Evolutionary conservation across 106 monocot species (phyloP).

Genomic region (Phalaenopsis equestris): DNA sequence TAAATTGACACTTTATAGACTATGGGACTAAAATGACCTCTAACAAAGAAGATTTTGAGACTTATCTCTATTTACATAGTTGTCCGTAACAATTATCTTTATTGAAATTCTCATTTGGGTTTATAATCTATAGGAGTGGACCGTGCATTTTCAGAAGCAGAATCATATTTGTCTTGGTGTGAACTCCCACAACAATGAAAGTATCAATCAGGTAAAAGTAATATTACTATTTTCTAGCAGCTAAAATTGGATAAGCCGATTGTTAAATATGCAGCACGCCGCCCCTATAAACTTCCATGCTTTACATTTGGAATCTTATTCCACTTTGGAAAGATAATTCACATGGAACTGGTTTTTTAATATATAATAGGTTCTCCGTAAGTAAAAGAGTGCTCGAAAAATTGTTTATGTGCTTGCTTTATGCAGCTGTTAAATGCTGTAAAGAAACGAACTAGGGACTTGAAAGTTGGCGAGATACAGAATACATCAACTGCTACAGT

Average conservation of each 20-base stretch:
- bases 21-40: too few relatives aligned
- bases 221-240: not conserved
- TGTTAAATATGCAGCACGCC: not conserved
- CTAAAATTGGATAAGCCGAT: not conserved
- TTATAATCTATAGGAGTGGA: constrained; percentile 44
- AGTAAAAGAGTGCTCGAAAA: not conserved
- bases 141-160: constrained; percentile 33
- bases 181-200: constrained; percentile 70
- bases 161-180: constrained; percentile 39
- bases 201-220: constrained; percentile 48
- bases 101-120: not conserved
- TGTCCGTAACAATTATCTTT: not conserved
- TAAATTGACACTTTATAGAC: too few relatives aligned
- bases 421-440: constrained; percentile 54
- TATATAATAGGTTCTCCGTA: not conserved
- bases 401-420: constrained; percentile 6
- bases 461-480: constrained; percentile 28
- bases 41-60: too few relatives aligned
- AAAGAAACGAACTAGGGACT: constrained; percentile 27
- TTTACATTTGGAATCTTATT: not conserved
- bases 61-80: too few relatives aligned
- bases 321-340: not conserved
- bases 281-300: not conserved
- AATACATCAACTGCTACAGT: constrained; percentile 65
- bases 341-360: not conserved